phyloP scores from a whole-genome alignment of 2,329 filamentous ascomycete species.

The Orbilia oligospora region DNA sequence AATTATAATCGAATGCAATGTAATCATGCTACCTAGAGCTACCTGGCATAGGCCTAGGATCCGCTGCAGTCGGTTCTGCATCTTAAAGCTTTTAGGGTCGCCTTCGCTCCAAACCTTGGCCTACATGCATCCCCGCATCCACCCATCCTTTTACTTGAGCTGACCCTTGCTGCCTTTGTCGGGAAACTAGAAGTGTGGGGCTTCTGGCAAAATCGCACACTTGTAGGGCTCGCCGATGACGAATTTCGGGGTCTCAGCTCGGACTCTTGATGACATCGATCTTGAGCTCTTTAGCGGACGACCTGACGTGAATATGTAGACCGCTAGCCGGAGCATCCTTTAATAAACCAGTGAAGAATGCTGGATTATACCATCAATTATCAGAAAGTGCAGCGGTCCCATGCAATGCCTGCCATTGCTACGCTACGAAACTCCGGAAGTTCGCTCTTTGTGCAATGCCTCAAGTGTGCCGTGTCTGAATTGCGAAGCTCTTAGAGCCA shows the following conservation, averaged over 20 bases:
- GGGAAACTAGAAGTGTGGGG: not conserved
- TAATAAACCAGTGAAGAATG: not conserved
- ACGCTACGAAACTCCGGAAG: not conserved
- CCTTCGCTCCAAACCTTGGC: conserved; percentile 5
- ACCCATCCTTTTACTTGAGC: not conserved
- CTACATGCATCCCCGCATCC: conserved; percentile 8
- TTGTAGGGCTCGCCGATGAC: not conserved
- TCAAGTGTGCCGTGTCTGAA: conserved; percentile 8
- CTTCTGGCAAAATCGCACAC: conserved; percentile 4
- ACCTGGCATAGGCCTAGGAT: not conserved
- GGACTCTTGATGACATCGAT: not conserved
- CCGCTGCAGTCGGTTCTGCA: not conserved
- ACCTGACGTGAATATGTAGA: not conserved
- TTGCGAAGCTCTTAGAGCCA: conserved; percentile 20
- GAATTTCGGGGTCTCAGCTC: not conserved
- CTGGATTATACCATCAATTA: not conserved
- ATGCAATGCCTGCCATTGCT: not conserved
- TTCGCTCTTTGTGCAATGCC: conserved; percentile 4
- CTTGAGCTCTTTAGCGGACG: not conserved
- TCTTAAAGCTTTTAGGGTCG: not conserved
- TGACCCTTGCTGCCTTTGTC: conserved; percentile 1
- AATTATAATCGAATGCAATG: not conserved
- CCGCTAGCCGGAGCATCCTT: not conserved
- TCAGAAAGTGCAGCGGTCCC: not conserved
- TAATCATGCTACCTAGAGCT: not conserved